A percentile compares a stretch with the other conserved stretches of the same genome.
phyloP scores from a whole-genome alignment of 352 stramenopile species.

The Phytophthora fragariaefolia region DNA sequence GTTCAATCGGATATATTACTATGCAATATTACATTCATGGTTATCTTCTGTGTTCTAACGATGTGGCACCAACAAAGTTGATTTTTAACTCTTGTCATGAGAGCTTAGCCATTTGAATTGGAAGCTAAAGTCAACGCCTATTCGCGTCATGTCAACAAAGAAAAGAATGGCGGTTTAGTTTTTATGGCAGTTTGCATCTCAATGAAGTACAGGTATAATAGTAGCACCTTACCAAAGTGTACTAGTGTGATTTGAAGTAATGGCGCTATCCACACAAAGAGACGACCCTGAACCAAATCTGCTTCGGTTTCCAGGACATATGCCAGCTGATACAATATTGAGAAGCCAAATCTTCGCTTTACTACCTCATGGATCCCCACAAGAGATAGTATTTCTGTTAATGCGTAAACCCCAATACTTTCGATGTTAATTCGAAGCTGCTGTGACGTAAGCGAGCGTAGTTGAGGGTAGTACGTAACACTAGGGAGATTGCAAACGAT shows the following conservation, averaged over 20 bases:
- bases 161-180: no score
- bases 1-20: no score
- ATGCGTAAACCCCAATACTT: slow-evolving; percentile 5
- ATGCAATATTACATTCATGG: no score
- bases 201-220: background rate
- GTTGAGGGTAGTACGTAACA: slow-evolving; percentile 31
- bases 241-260: slow-evolving; percentile 25
- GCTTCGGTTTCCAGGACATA: slow-evolving; percentile 40
- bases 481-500: slow-evolving; percentile 32
- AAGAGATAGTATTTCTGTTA: background rate
- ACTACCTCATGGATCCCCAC: slow-evolving; percentile 5
- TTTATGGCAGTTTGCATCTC: slow-evolving; percentile 13
- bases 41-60: no score
- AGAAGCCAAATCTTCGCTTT: slow-evolving; percentile 10
- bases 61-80: no score
- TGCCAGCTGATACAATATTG: slow-evolving; percentile 30
- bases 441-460: background rate
- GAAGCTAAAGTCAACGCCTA: slow-evolving; percentile 25
- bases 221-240: slow-evolving; percentile 5
- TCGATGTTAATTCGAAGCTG: slow-evolving; percentile 12
- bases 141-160: background rate
- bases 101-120: slow-evolving; percentile 20
- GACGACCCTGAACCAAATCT: slow-evolving; percentile 14
- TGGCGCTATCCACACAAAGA: slow-evolving; percentile 33
- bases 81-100: no score